phyloP scores from a whole-genome alignment of 2,329 filamentous ascomycete species.

The Trichoderma polysporum region DNA sequence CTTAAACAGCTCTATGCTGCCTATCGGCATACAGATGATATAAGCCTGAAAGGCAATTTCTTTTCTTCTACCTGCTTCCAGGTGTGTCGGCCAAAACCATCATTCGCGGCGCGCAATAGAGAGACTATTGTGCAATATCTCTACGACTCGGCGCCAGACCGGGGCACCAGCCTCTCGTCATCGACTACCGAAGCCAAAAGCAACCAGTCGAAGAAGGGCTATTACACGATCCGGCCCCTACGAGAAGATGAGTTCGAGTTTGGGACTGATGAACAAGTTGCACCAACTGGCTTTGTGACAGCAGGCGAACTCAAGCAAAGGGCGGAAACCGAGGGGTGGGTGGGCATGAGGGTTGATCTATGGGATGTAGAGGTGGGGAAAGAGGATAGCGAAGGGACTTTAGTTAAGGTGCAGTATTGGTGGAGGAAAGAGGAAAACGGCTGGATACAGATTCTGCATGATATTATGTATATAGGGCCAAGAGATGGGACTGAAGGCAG shows the following conservation, averaged over 20 bases:
- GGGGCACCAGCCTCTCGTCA: not conserved
- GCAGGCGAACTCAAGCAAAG: constrained; percentile 18
- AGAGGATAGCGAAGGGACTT: constrained; percentile 3
- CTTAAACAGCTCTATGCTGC: not conserved
- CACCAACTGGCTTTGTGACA: not conserved
- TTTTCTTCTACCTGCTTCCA: constrained; percentile 18
- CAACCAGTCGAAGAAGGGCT: not conserved
- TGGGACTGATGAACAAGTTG: not conserved
- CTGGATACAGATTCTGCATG: constrained; percentile 30
- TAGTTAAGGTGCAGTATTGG: constrained; percentile 35
- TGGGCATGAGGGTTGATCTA: constrained; percentile 32
- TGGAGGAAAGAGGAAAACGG: constrained; percentile 27
- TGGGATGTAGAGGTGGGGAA: constrained; percentile 27
- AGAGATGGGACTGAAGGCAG: constrained; percentile 29
- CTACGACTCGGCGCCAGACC: constrained; percentile 26
- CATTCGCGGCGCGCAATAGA: constrained; percentile 27
- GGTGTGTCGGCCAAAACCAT: constrained; percentile 28
- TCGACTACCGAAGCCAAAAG: not conserved
- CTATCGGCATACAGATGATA: not conserved
- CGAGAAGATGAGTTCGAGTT: not conserved
- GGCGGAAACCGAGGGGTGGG: constrained; percentile 28
- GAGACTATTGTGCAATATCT: constrained; percentile 29
- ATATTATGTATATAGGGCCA: constrained; percentile 31
- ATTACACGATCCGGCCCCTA: not conserved
- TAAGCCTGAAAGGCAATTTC: not conserved